Conservation (phyloP, 176 grass and related monocot species). For the Urochloa ruziziensis region DNA sequence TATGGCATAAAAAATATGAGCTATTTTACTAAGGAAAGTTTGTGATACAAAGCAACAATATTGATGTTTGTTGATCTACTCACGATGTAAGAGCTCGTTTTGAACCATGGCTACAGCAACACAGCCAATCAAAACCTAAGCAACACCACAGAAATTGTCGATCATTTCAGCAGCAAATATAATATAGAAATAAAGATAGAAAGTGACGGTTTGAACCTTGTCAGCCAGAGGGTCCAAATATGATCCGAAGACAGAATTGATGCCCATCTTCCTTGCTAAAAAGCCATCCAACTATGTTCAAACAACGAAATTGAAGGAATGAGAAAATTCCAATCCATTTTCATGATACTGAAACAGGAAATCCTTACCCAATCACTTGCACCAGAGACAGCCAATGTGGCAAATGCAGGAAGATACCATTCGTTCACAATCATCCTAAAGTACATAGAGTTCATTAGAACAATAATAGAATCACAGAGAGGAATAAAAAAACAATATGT, state of each 20-base stretch:
- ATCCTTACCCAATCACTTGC: constrained; percentile 90
- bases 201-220: constrained; percentile 56
- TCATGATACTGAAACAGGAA: constrained; percentile 17
- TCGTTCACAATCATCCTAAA: constrained; percentile 89
- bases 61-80: constrained; percentile 29
- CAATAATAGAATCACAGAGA: not conserved
- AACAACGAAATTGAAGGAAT: constrained; percentile 22
- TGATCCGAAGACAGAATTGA: constrained; percentile 86
- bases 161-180: not conserved
- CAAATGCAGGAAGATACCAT: constrained; percentile 93
- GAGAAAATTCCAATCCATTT: constrained; percentile 10
- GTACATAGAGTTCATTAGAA: constrained; percentile 26
- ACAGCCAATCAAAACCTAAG: constrained; percentile 83
- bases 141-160: constrained; percentile 20
- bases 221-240: constrained; percentile 97
- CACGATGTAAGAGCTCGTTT: constrained; percentile 81
- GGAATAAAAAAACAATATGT: not conserved
- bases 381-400: constrained; percentile 68
- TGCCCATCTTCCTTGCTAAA: constrained; percentile 95
- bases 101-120: constrained; percentile 81
- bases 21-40: constrained; percentile 1
- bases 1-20: not conserved
- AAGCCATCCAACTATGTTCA: constrained; percentile 81
- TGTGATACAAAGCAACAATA: not conserved
- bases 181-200: constrained; percentile 20